phyloP scores from a whole-genome alignment of 306 rosid genomes.

The Lathyrus oleraceus region DNA sequence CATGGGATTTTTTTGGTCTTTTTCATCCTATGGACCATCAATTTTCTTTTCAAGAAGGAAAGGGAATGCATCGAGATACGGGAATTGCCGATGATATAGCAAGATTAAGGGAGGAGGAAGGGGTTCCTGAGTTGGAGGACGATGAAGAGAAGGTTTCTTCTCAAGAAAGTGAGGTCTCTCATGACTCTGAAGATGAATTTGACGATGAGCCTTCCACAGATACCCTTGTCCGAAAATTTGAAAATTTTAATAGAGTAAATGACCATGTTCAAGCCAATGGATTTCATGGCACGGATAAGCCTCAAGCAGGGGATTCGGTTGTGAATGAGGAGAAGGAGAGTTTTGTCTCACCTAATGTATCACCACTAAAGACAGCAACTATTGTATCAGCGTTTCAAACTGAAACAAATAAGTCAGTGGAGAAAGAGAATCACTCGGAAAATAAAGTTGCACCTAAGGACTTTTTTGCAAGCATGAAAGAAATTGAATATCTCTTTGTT shows the following conservation, averaged over 20 bases:
- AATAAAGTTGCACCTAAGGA: conserved; percentile 68
- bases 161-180: conserved; percentile 58
- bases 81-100: conserved; percentile 53
- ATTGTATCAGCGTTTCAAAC: conserved; percentile 37
- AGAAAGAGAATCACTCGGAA: conserved; percentile 54
- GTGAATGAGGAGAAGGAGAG: conserved; percentile 51
- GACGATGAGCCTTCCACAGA: conserved; percentile 70
- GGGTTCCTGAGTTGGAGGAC: conserved; percentile 68
- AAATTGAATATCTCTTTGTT: conserved; percentile 63
- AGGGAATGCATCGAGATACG: conserved; percentile 46
- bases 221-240: conserved; percentile 66
- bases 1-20: conserved; percentile 87
- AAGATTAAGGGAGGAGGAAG: conserved; percentile 62
- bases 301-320: conserved; percentile 44
- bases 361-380: conserved; percentile 44
- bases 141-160: conserved; percentile 60
- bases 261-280: conserved; percentile 51
- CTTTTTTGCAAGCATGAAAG: conserved; percentile 73
- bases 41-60: conserved; percentile 70
- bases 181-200: conserved; percentile 77
- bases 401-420: conserved; percentile 41
- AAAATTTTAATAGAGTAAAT: conserved; percentile 67
- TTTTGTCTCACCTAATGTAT: conserved; percentile 54
- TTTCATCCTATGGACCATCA: conserved; percentile 76
- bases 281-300: conserved; percentile 43